These are phyloP conservation scores for Leucogyrophana mollusca DNA, from an alignment of 768 basidiomycete species.

Conservation along the genomic window DNA sequence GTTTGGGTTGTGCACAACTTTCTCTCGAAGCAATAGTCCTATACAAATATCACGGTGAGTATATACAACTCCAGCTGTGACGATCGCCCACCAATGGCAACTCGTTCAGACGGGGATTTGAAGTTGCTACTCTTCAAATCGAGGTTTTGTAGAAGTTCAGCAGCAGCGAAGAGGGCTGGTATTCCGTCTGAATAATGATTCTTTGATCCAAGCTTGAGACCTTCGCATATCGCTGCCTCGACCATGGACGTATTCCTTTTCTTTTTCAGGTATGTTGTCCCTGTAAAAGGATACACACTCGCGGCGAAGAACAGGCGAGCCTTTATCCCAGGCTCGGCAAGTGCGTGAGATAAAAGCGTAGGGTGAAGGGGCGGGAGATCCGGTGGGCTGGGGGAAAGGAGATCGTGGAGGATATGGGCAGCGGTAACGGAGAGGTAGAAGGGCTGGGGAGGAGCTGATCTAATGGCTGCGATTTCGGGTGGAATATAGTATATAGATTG, in stretches of 20 bases:
- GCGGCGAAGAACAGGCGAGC: conserved; percentile 79
- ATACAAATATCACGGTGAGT: not conserved
- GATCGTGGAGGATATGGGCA: conserved; percentile 53
- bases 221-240: conserved; percentile 76
- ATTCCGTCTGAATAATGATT: conserved; percentile 78
- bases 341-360: conserved; percentile 33
- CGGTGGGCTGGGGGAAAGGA: conserved; percentile 36
- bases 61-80: no score
- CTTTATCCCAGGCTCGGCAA: conserved; percentile 29
- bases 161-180: conserved; percentile 60
- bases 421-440: conserved; percentile 50
- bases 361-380: conserved; percentile 47
- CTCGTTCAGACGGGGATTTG: conserved; percentile 45
- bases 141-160: conserved; percentile 37
- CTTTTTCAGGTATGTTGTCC: conserved; percentile 58
- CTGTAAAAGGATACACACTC: conserved; percentile 68
- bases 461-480: conserved; percentile 34
- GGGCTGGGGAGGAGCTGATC: conserved; percentile 44
- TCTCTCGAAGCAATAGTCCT: conserved; percentile 72
- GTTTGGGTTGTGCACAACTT: conserved; percentile 57
- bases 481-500: conserved; percentile 63
- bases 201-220: conserved; percentile 78
- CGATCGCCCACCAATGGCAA: conserved; percentile 51
- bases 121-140: conserved; percentile 34
- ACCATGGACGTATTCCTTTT: conserved; percentile 57